phyloP scores from a whole-genome alignment of 2,329 filamentous ascomycete genomes.

The Stagonosporopsis rhizophila region DNA sequence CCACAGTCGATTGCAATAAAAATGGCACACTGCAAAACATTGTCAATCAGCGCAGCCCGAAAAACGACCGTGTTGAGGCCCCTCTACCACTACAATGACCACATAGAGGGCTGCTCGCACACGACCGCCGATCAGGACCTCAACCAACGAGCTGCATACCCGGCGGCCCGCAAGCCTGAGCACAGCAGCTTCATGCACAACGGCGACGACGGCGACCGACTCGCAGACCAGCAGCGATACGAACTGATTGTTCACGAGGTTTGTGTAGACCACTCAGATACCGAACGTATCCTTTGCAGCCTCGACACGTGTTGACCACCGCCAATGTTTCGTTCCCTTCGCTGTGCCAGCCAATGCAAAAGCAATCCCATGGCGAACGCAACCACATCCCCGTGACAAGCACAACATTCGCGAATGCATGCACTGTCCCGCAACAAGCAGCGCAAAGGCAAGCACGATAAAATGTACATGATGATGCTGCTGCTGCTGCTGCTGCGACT shows the following conservation, averaged over 20 bases:
- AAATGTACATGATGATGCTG: slow-evolving; percentile 9
- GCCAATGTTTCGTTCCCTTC: slow-evolving; percentile 9
- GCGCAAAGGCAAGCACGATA: background rate
- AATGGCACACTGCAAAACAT: background rate
- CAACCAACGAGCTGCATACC: slow-evolving; percentile 15
- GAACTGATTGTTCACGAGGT: slow-evolving; percentile 2
- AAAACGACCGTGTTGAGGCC: slow-evolving; percentile 3
- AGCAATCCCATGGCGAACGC: slow-evolving; percentile 6
- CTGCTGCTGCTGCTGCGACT: background rate
- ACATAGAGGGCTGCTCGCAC: background rate
- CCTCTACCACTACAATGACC: background rate
- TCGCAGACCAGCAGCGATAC: slow-evolving; percentile 3
- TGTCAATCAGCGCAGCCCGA: slow-evolving; percentile 3
- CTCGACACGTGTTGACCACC: slow-evolving; percentile 22
- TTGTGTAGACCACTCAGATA: background rate
- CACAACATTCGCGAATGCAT: slow-evolving; percentile 6
- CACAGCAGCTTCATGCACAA: slow-evolving; percentile 8
- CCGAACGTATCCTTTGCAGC: slow-evolving; percentile 11
- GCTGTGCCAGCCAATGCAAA: slow-evolving; percentile 11
- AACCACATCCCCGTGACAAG: background rate
- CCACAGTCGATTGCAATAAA: slow-evolving; percentile 3
- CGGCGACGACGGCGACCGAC: slow-evolving; percentile 1
- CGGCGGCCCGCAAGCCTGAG: slow-evolving; percentile 16
- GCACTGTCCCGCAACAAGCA: slow-evolving; percentile 12
- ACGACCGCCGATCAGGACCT: slow-evolving; percentile 8